A percentile compares a stretch with the other conserved stretches of the same genome.
Evolutionary conservation across 805 yeast species (phyloP).

Genomic region (Priceomyces haplophilus): DNA sequence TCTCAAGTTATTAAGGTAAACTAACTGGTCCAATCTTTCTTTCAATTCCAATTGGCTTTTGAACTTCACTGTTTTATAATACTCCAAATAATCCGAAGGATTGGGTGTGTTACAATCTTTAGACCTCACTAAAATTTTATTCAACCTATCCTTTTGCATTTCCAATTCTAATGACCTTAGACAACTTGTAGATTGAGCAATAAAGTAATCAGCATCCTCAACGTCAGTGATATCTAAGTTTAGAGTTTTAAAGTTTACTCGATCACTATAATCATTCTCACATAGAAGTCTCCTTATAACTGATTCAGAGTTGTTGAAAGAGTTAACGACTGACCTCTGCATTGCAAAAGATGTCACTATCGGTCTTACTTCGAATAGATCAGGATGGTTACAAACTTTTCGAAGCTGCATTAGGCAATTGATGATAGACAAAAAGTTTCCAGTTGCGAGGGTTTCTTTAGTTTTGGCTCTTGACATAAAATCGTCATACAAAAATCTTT

Average conservation of each 20-base stretch:
- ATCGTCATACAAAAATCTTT: constrained; percentile 88
- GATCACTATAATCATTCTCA: constrained; percentile 13
- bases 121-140: constrained; percentile 14
- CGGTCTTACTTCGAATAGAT: constrained; percentile 92
- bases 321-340: constrained; percentile 56
- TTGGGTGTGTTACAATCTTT: constrained; percentile 21
- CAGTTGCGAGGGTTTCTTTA: constrained; percentile 86
- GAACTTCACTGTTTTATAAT: constrained; percentile 55
- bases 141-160: constrained; percentile 43
- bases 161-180: constrained; percentile 48
- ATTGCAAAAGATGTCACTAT: constrained; percentile 85
- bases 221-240: constrained; percentile 56
- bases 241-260: constrained; percentile 52
- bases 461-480: constrained; percentile 97
- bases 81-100: constrained; percentile 45
- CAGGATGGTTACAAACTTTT: constrained; percentile 96
- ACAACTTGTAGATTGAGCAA: constrained; percentile 39
- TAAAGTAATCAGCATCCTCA: constrained; percentile 46
- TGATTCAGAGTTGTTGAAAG: constrained; percentile 43
- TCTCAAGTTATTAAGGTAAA: constrained; percentile 64
- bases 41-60: constrained; percentile 50
- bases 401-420: constrained; percentile 97
- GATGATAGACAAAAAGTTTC: constrained; percentile 90
- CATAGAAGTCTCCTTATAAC: constrained; percentile 23
- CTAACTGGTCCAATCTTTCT: constrained; percentile 52